These are phyloP conservation scores for Gastrolobium villosum DNA, from an alignment of 306 rosid species.

Conservation along the genomic window DNA sequence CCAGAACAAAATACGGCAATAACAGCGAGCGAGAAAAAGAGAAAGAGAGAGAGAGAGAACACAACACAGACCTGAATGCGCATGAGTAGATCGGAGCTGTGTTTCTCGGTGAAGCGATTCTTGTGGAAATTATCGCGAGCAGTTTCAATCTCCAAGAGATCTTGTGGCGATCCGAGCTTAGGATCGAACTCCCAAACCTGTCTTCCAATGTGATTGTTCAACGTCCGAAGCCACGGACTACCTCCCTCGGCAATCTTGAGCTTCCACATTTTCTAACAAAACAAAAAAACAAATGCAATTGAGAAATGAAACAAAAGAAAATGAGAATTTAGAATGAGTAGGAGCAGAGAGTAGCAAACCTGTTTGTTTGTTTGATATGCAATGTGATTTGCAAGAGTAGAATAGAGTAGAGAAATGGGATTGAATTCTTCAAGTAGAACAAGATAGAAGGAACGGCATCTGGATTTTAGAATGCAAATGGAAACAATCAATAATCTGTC, in stretches of 20 bases:
- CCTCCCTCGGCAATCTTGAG: conserved; percentile 82
- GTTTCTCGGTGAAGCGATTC: conserved; percentile 67
- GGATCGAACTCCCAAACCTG: conserved; percentile 92
- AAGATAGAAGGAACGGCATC: not conserved
- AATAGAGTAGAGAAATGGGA: conserved; percentile 2
- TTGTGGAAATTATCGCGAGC: conserved; percentile 60
- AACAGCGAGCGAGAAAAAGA: not conserved
- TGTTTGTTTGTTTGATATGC: not conserved
- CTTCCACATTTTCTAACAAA: conserved; percentile 74
- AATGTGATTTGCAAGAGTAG: not conserved
- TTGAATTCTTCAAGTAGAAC: not conserved
- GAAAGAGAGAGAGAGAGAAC: not conserved
- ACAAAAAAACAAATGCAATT: not conserved
- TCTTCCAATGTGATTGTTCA: conserved; percentile 76
- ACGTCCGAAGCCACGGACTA: conserved; percentile 72
- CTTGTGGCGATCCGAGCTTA: conserved; percentile 58
- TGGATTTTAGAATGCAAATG: not conserved
- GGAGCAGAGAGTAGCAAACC: not conserved
- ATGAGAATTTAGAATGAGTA: not conserved
- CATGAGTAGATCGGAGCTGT: conserved; percentile 86
- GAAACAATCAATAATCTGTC: not conserved
- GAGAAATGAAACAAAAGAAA: not conserved
- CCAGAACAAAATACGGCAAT: not conserved
- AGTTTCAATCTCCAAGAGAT: conserved; percentile 57
- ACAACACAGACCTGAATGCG: conserved; percentile 71